Base-by-base conservation (phyloP, 768 basidiomycete genomes). In the Pleurotus eryngii region DNA sequence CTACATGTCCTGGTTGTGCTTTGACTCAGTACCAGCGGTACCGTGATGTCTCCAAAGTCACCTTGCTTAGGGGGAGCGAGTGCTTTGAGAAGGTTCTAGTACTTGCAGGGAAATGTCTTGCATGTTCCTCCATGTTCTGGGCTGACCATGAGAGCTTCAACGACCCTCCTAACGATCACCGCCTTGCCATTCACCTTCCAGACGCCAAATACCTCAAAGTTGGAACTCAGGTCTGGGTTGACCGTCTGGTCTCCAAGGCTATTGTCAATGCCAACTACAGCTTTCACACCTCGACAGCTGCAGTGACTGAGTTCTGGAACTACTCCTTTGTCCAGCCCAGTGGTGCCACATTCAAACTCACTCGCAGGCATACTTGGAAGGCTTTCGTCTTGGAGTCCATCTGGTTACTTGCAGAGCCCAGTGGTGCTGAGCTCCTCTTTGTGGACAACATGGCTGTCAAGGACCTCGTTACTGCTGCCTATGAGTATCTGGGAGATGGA, bases 261-360 rank as follows among this genome's bases (percentile, higher is more conserved):
- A 60, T 59, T 26, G 27, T 63, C 8, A 61, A 57, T 63, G 58
- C 39, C 20, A 59, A 57, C 20, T 63, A 61, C 48, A 59, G 48
- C 54, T 61, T 63, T 47, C 62, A 61, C 57, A 59, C 62, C 55
- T 63, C 58, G 42, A 49, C 62, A 20, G 24, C 62, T 27, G 61
- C 62, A 53, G 54, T 24, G 5, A 24, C 24, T 24, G 24, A 24
- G 24, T 24, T 24, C 24, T 24, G 24, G 24, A 24, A 24, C 24
- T 24, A 24, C 24, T 24, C 24, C 24, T 24, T 24, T 24, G 24
- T 24, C 24, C 24, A 24, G 24, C 24, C 24, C 24, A 24, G 24
- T 24, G 24, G 24, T 5, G 4, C 24, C 24, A 24, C 24, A 24
- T 24, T 24, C 24, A 24, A 24, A 24, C 24, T 24, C 24, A 24